Evolutionary conservation across 805 yeast species (phyloP).

Genomic region (Candida vartiovaarae): DNA sequence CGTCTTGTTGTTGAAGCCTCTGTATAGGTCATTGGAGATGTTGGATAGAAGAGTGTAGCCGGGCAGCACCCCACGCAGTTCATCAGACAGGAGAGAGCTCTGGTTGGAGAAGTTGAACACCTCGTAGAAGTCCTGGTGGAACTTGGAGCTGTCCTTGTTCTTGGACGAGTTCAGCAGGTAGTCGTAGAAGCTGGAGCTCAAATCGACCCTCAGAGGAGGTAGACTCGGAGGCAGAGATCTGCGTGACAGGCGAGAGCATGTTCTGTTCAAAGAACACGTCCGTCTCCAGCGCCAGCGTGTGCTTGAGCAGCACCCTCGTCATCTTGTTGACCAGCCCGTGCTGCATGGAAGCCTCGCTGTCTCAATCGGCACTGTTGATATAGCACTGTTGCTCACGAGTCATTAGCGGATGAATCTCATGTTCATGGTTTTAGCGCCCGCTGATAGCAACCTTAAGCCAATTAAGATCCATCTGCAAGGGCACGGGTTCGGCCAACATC

Average conservation of each 20-base stretch:
- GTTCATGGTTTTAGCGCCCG: no score
- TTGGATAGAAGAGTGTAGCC: constrained; percentile 14
- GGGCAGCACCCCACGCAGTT: constrained; percentile 10
- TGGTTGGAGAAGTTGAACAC: constrained; percentile 7
- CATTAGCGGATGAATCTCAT: no score
- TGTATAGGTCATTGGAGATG: constrained; percentile 14
- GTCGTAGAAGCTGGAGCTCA: constrained; percentile 12
- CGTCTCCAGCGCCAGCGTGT: no score
- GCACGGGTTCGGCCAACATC: no score
- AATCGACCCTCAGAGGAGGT: constrained; percentile 4
- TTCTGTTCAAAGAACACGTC: no score
- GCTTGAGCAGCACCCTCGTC: no score
- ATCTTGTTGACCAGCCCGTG: no score
- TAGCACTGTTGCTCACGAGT: no score
- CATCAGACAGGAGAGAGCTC: constrained; percentile 2
- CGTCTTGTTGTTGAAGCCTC: constrained; percentile 13
- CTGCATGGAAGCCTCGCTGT: no score
- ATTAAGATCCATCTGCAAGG: no score
- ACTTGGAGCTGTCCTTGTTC: constrained; percentile 1
- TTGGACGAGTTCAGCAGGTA: constrained; percentile 7
- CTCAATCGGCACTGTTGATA: no score
- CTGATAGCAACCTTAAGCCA: no score
- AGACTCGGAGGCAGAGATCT: constrained; percentile 8
- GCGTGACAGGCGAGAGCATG: constrained; percentile 10
- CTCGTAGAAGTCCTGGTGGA: constrained; percentile 12